phyloP scores from a whole-genome alignment of 2,329 filamentous ascomycete genomes.

The Penicillium aurantiogriseum region DNA sequence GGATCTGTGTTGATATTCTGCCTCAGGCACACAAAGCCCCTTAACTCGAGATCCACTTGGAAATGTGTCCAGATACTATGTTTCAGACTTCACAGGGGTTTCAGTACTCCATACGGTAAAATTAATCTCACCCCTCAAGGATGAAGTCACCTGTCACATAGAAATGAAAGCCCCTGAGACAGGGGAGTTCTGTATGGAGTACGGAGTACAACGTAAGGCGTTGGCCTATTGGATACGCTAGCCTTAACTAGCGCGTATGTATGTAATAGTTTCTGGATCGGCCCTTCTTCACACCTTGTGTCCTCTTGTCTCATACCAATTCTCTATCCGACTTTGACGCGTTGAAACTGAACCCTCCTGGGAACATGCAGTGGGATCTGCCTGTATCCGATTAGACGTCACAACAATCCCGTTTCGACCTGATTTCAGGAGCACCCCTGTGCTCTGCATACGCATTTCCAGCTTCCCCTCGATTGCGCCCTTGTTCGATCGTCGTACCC shows the following conservation, averaged over 20 bases:
- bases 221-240: conserved; percentile 9
- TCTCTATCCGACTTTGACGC: background rate
- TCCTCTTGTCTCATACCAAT: conserved; percentile 1
- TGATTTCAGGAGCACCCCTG: conserved; percentile 6
- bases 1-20: background rate
- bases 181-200: background rate
- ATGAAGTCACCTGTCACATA: conserved; percentile 4
- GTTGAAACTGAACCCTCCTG: background rate
- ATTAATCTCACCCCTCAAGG: background rate
- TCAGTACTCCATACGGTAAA: background rate
- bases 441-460: conserved; percentile 7
- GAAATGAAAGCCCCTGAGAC: conserved; percentile 10
- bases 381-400: conserved; percentile 9
- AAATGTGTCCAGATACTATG: background rate
- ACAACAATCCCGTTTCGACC: background rate
- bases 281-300: conserved; percentile 5
- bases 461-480: conserved; percentile 14
- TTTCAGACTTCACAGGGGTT: background rate
- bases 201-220: conserved; percentile 2
- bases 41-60: background rate
- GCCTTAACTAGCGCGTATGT: conserved; percentile 10
- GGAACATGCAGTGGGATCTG: conserved; percentile 12
- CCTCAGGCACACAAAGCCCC: conserved; percentile 1
- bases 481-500: conserved; percentile 14
- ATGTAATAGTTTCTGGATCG: conserved; percentile 13